These are phyloP conservation scores for Asterophora parasitica DNA, from an alignment of 768 basidiomycete genomes.

Conservation along the genomic window DNA sequence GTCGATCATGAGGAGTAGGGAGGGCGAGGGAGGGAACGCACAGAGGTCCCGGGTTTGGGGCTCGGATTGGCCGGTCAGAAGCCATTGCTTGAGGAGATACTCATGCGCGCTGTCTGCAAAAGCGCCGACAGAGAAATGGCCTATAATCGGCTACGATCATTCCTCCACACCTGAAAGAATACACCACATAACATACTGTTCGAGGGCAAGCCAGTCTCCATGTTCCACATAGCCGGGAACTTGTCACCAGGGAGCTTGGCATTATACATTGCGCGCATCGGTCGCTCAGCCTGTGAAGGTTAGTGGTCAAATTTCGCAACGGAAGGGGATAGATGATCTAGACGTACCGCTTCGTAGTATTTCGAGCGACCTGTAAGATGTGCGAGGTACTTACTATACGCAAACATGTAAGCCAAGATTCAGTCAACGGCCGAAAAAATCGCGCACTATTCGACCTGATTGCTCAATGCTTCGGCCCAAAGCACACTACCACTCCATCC, in stretches of 20 bases:
- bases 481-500: slow-evolving; percentile 29
- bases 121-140: slow-evolving; percentile 47
- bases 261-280: slow-evolving; percentile 48
- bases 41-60: slow-evolving; percentile 50
- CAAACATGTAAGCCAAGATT: background rate
- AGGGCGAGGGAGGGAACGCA: slow-evolving; percentile 33
- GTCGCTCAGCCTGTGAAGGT: slow-evolving; percentile 36
- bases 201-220: slow-evolving; percentile 36
- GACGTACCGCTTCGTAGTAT: slow-evolving; percentile 44
- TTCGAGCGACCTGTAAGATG: slow-evolving; percentile 65
- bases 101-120: slow-evolving; percentile 65
- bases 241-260: slow-evolving; percentile 40
- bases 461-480: slow-evolving; percentile 43
- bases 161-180: no score
- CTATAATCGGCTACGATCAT: slow-evolving; percentile 20
- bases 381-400: slow-evolving; percentile 66
- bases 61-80: slow-evolving; percentile 53
- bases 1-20: no score
- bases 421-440: slow-evolving; percentile 3
- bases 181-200: slow-evolving; percentile 27
- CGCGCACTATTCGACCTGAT: slow-evolving; percentile 60
- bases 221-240: slow-evolving; percentile 51
- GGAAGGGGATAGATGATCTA: background rate
- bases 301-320: slow-evolving; percentile 10
- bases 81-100: slow-evolving; percentile 66